These are phyloP conservation scores for Rheum nobile DNA, from an alignment of 148 eudicot genomes.

Conservation along the genomic window DNA sequence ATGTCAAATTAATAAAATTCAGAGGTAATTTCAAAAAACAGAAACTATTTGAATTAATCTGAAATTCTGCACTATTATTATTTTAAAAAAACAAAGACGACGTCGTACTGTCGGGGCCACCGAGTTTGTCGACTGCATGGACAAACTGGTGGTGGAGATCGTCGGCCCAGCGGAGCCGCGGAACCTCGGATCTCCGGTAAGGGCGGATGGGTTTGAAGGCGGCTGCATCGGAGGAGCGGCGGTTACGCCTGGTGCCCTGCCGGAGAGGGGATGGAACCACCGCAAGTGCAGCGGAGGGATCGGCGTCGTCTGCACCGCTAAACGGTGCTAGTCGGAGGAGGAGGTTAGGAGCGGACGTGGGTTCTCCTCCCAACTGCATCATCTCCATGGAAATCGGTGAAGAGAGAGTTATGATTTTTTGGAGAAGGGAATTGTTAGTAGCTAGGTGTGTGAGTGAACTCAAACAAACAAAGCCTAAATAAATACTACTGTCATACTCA, in stretches of 20 bases:
- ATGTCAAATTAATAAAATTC: not conserved
- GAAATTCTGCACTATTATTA: not conserved
- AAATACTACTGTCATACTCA: not conserved
- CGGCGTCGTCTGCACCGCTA: not conserved
- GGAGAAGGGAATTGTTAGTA: not conserved
- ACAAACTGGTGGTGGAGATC: slow-evolving; percentile 58
- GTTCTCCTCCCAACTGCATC: not conserved
- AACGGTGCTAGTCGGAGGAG: not conserved
- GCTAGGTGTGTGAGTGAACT: not conserved
- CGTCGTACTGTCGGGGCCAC: slow-evolving; percentile 56
- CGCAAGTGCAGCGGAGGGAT: not conserved
- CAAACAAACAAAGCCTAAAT: not conserved
- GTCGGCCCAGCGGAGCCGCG: slow-evolving; percentile 56
- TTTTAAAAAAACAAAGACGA: not conserved
- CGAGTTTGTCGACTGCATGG: slow-evolving; percentile 53
- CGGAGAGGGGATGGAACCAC: not conserved
- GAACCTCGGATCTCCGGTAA: slow-evolving; percentile 22
- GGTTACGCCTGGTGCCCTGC: not conserved
- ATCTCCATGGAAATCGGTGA: not conserved
- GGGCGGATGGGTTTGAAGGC: slow-evolving; percentile 9
- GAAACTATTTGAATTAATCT: not conserved
- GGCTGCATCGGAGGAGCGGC: not conserved
- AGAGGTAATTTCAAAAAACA: not conserved
- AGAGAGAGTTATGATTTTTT: not conserved
- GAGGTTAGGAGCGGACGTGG: not conserved